These are phyloP conservation scores for Trichoderma gracile DNA, from an alignment of 2,329 filamentous ascomycete genomes.

Conservation along the genomic window DNA sequence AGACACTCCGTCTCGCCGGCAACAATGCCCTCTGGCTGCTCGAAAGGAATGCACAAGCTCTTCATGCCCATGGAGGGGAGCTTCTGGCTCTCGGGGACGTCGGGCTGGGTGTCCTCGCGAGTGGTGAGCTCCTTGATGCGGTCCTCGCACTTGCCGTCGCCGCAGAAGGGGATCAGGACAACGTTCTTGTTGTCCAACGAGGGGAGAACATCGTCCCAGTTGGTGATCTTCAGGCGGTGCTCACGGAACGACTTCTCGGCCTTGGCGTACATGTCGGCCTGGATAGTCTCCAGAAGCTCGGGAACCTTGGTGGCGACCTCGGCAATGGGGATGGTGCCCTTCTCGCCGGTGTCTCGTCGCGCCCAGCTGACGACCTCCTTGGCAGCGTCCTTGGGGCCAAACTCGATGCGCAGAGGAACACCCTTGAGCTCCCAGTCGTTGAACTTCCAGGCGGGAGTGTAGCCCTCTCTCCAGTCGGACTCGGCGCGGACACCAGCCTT, in stretches of 20 bases:
- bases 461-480: conserved; percentile 82
- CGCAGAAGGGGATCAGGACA: conserved; percentile 86
- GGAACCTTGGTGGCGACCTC: conserved; percentile 74
- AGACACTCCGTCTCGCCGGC: conserved; percentile 86
- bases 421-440: conserved; percentile 98
- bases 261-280: conserved; percentile 74
- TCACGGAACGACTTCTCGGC: conserved; percentile 76
- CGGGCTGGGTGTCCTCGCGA: conserved; percentile 64
- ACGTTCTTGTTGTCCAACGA: conserved; percentile 91
- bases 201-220: conserved; percentile 91
- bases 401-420: conserved; percentile 90
- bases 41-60: conserved; percentile 72
- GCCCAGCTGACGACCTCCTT: conserved; percentile 82
- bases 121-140: conserved; percentile 91
- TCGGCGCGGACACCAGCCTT: conserved; percentile 75
- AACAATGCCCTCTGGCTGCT: conserved; percentile 79
- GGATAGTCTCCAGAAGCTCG: conserved; percentile 83
- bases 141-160: conserved; percentile 81
- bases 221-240: conserved; percentile 77
- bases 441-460: conserved; percentile 97
- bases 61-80: conserved; percentile 65
- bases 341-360: conserved; percentile 83
- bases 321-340: conserved; percentile 74
- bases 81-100: conserved; percentile 54
- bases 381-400: conserved; percentile 90